Evolutionary conservation across 139 green algal genomes (phyloP).

Genomic region (Volvox reticuliferus): DNA sequence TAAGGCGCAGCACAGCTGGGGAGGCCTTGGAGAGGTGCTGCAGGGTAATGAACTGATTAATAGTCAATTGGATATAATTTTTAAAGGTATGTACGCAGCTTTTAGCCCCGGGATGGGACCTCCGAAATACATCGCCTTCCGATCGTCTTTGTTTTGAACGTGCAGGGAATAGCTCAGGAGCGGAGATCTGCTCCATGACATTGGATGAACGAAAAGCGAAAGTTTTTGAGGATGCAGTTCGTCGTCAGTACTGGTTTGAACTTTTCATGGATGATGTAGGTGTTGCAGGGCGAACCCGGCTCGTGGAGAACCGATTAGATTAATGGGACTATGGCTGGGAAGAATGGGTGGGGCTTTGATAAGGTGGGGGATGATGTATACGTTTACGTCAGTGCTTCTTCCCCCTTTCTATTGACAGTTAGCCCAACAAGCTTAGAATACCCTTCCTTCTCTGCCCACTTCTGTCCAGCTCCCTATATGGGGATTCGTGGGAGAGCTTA

Average conservation of each 20-base stretch:
- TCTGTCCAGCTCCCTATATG: constrained; percentile 90
- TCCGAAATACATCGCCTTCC: not conserved
- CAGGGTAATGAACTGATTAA: constrained; percentile 98
- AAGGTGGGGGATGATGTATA: no score
- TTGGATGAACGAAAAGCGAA: constrained; percentile 73
- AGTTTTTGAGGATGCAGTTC: constrained; percentile 85
- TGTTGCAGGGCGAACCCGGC: not conserved
- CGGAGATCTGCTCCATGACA: constrained; percentile 78
- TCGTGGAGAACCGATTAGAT: no score
- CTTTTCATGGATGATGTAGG: constrained; percentile 64
- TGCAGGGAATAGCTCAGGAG: not conserved
- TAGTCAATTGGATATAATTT: constrained; percentile 90
- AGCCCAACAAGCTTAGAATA: no score
- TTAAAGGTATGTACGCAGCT: constrained; percentile 68
- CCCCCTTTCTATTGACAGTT: no score
- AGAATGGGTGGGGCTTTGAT: no score
- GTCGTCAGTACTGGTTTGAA: constrained; percentile 88
- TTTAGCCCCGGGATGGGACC: not conserved
- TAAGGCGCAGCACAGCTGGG: constrained; percentile 90
- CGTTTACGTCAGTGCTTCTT: no score
- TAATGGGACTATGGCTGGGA: no score
- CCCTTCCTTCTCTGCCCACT: not conserved
- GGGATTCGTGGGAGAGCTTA: constrained; percentile 91
- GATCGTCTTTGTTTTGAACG: not conserved
- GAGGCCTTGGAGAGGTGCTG: constrained; percentile 95